Conservation (phyloP, 2,329 filamentous ascomycete species). For the Clonostachys rhizophaga region DNA sequence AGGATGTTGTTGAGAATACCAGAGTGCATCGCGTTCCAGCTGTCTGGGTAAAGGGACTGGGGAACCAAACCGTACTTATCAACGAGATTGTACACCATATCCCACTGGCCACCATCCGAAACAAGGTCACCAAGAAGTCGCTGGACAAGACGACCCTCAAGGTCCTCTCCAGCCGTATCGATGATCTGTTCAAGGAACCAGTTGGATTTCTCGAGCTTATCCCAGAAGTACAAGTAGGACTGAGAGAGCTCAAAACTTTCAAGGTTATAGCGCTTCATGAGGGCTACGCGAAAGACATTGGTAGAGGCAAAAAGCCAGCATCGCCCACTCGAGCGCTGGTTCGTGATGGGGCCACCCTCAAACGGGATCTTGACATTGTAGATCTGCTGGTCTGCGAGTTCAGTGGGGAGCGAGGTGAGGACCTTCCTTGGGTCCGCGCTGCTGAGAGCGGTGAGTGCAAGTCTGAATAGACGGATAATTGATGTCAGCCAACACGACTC, state of each 20-base stretch:
- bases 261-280: conserved; percentile 80
- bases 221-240: conserved; percentile 87
- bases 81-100: conserved; percentile 85
- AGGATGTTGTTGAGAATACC: conserved; percentile 66
- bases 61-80: conserved; percentile 86
- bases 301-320: conserved; percentile 92
- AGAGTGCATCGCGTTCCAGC: conserved; percentile 71
- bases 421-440: conserved; percentile 61
- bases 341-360: conserved; percentile 79
- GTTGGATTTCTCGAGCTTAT: conserved; percentile 89
- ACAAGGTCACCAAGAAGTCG: conserved; percentile 64
- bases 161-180: conserved; percentile 63
- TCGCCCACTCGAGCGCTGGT: conserved; percentile 75
- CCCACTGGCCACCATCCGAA: conserved; percentile 83
- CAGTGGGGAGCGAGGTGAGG: conserved; percentile 57
- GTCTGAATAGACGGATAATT: conserved; percentile 33
- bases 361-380: conserved; percentile 82
- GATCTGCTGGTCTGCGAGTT: conserved; percentile 68
- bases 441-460: conserved; percentile 71
- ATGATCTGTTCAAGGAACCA: conserved; percentile 84
- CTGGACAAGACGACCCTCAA: conserved; percentile 71
- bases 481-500: no score
- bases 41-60: conserved; percentile 76
- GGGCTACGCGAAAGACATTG: conserved; percentile 85
- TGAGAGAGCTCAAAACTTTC: conserved; percentile 82